phyloP scores from a whole-genome alignment of 352 stramenopile genomes.

The Pythium grandisporangium region DNA sequence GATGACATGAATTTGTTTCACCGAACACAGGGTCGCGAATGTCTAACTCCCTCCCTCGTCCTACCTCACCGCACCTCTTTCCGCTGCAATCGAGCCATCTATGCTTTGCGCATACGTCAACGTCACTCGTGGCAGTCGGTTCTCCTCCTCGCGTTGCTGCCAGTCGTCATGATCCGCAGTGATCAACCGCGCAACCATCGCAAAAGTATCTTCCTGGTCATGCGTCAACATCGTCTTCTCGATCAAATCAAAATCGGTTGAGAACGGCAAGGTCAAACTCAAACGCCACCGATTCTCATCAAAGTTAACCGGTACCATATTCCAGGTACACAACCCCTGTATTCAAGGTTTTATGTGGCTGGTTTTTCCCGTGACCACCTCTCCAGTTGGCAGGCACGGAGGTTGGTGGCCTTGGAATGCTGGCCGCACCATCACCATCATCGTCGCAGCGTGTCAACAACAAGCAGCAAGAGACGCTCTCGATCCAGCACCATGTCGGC shows the following conservation, averaged over 20 bases:
- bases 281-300: too few species aligned
- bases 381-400: too few species aligned
- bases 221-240: too few species aligned
- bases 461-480: background rate
- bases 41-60: too few species aligned
- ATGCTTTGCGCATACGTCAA: constrained; percentile 88
- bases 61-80: constrained; percentile 25
- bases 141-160: constrained; percentile 4
- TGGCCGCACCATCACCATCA: too few species aligned
- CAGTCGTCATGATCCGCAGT: constrained; percentile 15
- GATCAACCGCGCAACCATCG: constrained; percentile 17
- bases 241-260: too few species aligned
- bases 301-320: too few species aligned
- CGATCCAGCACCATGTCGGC: constrained; percentile 49
- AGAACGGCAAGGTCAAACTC: too few species aligned
- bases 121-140: constrained; percentile 43
- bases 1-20: background rate
- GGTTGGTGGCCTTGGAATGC: constrained; percentile 13
- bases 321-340: too few species aligned
- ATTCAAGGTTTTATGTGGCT: constrained; percentile 8
- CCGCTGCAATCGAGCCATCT: constrained; percentile 68
- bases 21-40: too few species aligned
- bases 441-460: too few species aligned
- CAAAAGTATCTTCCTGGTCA: constrained; percentile 18
- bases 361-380: too few species aligned